phyloP scores from a whole-genome alignment of 345 rosid species.

The Populus davidiana region DNA sequence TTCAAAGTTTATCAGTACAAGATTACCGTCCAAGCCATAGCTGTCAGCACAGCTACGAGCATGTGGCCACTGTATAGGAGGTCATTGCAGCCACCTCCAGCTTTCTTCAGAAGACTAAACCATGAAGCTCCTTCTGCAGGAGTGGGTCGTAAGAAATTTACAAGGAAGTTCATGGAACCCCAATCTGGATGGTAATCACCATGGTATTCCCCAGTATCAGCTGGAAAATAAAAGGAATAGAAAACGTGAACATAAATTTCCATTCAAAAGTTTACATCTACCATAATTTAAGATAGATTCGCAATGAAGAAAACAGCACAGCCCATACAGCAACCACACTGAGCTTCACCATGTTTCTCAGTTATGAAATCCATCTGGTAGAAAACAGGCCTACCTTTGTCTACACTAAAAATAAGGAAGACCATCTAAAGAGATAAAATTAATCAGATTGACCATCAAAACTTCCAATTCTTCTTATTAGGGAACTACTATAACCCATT shows the following conservation, averaged over 20 bases:
- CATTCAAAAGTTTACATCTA: neutral
- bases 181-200: constrained; percentile 69
- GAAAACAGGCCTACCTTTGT: neutral
- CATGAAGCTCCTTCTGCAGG: constrained; percentile 64
- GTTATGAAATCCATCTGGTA: neutral
- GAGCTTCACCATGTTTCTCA: neutral
- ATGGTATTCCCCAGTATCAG: constrained; percentile 37
- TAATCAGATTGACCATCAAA: neutral
- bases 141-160: constrained; percentile 81
- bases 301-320: constrained; percentile 1
- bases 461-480: neutral
- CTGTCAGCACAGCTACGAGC: constrained; percentile 91
- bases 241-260: neutral
- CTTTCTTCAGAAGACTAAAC: constrained; percentile 72
- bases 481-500: neutral
- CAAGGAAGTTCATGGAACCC: constrained; percentile 81
- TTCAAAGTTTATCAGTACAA: neutral
- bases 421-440: neutral
- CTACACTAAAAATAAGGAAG: neutral
- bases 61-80: constrained; percentile 93
- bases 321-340: neutral
- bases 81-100: constrained; percentile 98
- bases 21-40: constrained; percentile 97
- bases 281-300: neutral
- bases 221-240: constrained; percentile 36